Evolutionary conservation across 805 yeast species (phyloP), one percentile per base, ranked within the genome.

Genomic region (Cyberlindnera maclurae): DNA sequence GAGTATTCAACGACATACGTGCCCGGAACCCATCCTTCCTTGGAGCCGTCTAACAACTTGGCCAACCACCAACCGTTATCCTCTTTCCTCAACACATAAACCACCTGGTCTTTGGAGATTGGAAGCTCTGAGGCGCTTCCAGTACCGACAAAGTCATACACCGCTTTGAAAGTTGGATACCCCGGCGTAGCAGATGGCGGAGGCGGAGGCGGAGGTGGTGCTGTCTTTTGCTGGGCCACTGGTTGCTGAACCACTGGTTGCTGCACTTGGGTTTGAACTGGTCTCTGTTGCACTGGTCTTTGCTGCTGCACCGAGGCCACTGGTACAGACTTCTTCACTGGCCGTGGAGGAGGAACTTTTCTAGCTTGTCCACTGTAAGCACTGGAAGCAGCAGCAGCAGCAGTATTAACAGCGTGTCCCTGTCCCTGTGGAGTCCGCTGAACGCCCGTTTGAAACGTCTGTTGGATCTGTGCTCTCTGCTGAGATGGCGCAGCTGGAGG

Each of bases 21-120:
- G 16, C 93, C 82, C 12, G 99, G 99, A 11, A 93, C 90, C 98
- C 98, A 93, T 5, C 99, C 99, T 58, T 88, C 93, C 40, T 67
- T 73, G 1, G 80, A 55, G 30, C 84, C 93, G 53, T 82, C 89
- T 44, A 81, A 58, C 26, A 77, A 69, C 57, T 82, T 83, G 9
- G 88, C 97, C 41, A 93, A 69, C 51, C 95, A 90, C 99, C 99
- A 93, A 13, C 96, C 96, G 45, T 85, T 89, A 33, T 80, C 78
- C 41, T 82, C 85, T 46, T 82, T 77, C 54, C 74, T 80, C 3
- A 79, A 64, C 26, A 93, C 76, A 44, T 77, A 77, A 28, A 90
- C 78, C 34, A 86, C 66, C 33, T 84, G 83, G 42, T 84, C 96
- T 52, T 82, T 83, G 5, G 70, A 63, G 29, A 90, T 68, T 6